Evolutionary conservation across 192 early-diverging fungal species (phyloP), one percentile per base, ranked within the genome.

Genomic region (Phlyctochytrium planicorne): DNA sequence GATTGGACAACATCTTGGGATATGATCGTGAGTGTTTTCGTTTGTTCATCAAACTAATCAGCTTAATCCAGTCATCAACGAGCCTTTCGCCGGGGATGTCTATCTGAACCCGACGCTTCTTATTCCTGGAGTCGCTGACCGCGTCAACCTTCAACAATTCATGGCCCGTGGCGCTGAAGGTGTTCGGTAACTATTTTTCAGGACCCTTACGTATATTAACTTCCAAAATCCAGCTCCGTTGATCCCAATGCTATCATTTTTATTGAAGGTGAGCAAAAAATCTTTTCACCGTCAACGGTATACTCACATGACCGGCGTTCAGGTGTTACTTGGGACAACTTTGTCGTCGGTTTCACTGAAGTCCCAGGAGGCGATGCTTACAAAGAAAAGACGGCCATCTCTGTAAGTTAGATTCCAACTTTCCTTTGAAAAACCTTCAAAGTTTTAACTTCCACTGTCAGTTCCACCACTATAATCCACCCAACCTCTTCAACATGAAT

Each of bases 1-100:
- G 70, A 3, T 68, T 79, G 2, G 65, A 70, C 16, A 85, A 85
- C 47, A 71, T 89, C 27, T 55, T 89, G 34, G 87, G 87, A 1
- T 89, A 89, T 66, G 79, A 89, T n/a, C 40, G 40, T 50, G n/a
- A 14, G 40, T 50, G n/a, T 50, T n/a, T n/a, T 50, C 40, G 12
- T 50, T n/a, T n/a, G n/a, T n/a, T n/a, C n/a, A n/a, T n/a, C n/a
- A n/a, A n/a, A n/a, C n/a, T n/a, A n/a, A n/a, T n/a, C n/a, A n/a
- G n/a, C n/a, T n/a, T n/a, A n/a, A n/a, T n/a, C n/a, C n/a, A n/a
- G n/a, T n/a, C n/a, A n/a, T n/a, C n/a, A n/a, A n/a, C n/a, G n/a
- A n/a, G n/a, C n/a, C n/a, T n/a, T n/a, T n/a, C 10, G 40, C 40
- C 40, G 40, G 40, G 10, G n/a, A 50, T n/a, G n/a, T 50, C 40